phyloP scores from a whole-genome alignment of 2,329 filamentous ascomycete species.

The Trichoderma afroharzianum region DNA sequence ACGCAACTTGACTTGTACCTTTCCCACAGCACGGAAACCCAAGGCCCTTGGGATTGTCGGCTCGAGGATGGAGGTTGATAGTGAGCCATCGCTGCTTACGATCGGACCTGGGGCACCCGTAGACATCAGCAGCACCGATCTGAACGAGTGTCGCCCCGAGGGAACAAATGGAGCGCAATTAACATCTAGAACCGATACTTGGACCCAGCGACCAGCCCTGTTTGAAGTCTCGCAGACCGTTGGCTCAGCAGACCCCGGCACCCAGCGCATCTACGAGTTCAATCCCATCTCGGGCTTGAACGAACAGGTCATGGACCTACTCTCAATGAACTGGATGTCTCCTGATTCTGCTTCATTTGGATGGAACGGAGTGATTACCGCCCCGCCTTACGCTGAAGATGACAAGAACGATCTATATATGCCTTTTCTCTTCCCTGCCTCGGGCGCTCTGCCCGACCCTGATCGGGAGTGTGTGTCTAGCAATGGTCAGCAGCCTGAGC shows the following conservation, averaged over 20 bases:
- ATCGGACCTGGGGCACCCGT: neutral
- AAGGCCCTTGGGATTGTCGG: neutral
- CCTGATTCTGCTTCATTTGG: neutral
- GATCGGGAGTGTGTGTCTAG: neutral
- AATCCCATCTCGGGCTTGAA: neutral
- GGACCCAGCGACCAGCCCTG: neutral
- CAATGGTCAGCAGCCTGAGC: neutral
- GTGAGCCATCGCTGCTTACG: neutral
- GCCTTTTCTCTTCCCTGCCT: neutral
- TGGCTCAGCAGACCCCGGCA: neutral
- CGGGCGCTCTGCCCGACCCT: neutral
- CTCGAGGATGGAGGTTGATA: neutral
- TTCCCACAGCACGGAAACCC: neutral
- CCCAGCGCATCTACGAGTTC: neutral
- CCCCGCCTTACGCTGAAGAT: neutral
- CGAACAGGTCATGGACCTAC: neutral
- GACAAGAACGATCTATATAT: neutral
- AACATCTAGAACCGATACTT: neutral
- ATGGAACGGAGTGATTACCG: neutral
- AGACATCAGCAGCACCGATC: neutral
- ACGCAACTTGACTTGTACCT: neutral
- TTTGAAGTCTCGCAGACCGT: neutral
- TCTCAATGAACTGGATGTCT: neutral
- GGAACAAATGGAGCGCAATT: neutral
- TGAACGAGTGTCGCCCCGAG: neutral